Evolutionary conservation across 305 asterid genomes (phyloP), one percentile per base, ranked within the genome.

Genomic region (Fraxinus nigra): DNA sequence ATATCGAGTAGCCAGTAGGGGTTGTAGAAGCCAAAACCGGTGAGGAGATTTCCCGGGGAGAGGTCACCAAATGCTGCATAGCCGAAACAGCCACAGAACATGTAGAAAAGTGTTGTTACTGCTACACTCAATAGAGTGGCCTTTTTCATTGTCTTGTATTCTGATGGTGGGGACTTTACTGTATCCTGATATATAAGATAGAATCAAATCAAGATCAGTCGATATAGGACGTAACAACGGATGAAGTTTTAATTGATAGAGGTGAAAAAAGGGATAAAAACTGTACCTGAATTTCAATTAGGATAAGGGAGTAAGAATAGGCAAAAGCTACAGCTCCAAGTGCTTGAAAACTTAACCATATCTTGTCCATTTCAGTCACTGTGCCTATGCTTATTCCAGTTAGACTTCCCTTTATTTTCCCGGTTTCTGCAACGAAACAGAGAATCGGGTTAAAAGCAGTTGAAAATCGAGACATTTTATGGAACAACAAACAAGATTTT

Each of bases 281-380:
- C 20, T 75, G 5, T 76, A 89, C 96, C 94, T 92, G 94, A 69
- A 93, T 92, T 86, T 93, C 97, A 77, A 93, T 87, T 69, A 93
- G 93, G 78, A 93, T 89, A 43, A 89, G 73, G 16, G 93, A 89
- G 86, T 87, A 93, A 24, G 92, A 86, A 76, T 90, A 92, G 51
- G 97, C 95, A 90, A 93, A 92, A 72, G 97, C 95, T 51, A 93
- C 88, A 33, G 89, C 95, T 48, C 97, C 95, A 65, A 93, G 89
- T 78, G 97, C 92, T 85, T 91, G 93, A 75, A 90, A 88, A 78
- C 87, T 87, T 85, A 85, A 83, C 97, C 98, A 92, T 7, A 90
- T 82, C 85, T 92, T 94, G 76, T 91, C 86, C 34, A 90, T 86
- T 80, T 89, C 85, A 38, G 88, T 89, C 1, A 89, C 88, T 28